Evolutionary conservation across 768 basidiomycete species (phyloP).

Genomic region (Mycena crocata): DNA sequence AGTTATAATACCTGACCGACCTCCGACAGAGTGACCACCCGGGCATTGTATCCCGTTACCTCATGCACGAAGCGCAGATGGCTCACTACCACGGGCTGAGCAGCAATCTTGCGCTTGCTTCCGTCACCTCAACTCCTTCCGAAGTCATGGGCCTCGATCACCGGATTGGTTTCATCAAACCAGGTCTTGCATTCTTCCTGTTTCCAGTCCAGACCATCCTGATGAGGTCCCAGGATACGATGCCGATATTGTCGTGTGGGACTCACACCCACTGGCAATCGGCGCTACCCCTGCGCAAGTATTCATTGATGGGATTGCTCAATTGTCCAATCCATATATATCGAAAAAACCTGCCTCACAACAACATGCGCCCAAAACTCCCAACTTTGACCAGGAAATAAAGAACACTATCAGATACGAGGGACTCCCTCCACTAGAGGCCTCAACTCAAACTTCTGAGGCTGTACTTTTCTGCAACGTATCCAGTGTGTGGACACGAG

Average conservation of each 20-base stretch:
- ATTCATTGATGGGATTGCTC: slow-evolving; percentile 87
- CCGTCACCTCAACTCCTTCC: slow-evolving; percentile 81
- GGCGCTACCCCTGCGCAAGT: slow-evolving; percentile 86
- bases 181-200: slow-evolving; percentile 52
- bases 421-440: slow-evolving; percentile 72
- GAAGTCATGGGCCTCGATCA: slow-evolving; percentile 78
- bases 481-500: slow-evolving; percentile 21
- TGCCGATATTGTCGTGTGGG: slow-evolving; percentile 82
- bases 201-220: not conserved
- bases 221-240: slow-evolving; percentile 63
- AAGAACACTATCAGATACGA: slow-evolving; percentile 66
- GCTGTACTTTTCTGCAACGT: slow-evolving; percentile 76
- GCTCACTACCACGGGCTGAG: slow-evolving; percentile 80
- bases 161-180: slow-evolving; percentile 75
- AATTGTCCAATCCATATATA: slow-evolving; percentile 61
- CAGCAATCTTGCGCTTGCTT: slow-evolving; percentile 71
- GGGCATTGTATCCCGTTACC: slow-evolving; percentile 72
- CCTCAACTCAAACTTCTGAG: slow-evolving; percentile 50
- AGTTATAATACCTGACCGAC: not conserved
- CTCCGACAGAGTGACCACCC: slow-evolving; percentile 69
- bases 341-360: slow-evolving; percentile 63
- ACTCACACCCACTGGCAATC: slow-evolving; percentile 80
- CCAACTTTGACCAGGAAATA: slow-evolving; percentile 71
- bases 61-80: slow-evolving; percentile 83
- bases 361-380: slow-evolving; percentile 66